Percentiles rank a stretch among this genome's conserved stretches.
Conservation (phyloP, 2,329 filamentous ascomycete genomes). For the Aspergillus fijiensis region DNA sequence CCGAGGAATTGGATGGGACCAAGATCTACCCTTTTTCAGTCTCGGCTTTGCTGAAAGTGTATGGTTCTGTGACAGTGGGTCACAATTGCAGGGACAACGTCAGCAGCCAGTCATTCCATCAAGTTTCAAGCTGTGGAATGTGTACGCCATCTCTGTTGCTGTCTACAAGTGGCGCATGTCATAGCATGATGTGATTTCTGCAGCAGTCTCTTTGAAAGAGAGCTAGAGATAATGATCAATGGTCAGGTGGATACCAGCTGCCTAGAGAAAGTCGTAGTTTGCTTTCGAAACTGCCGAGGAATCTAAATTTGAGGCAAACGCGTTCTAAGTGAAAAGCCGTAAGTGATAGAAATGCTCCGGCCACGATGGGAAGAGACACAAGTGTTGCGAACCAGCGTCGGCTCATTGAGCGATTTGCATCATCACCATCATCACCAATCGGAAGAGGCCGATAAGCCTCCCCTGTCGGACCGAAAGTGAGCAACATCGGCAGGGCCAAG, state of each 20-base stretch:
- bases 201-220: not conserved
- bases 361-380: not conserved
- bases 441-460: not conserved
- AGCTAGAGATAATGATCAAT: not conserved
- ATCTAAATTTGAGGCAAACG: not conserved
- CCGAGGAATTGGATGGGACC: conserved; percentile 18
- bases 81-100: conserved; percentile 4
- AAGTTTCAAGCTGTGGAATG: not conserved
- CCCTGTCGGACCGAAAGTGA: conserved; percentile 3
- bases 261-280: not conserved
- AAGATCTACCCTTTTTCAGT: conserved; percentile 14
- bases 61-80: conserved; percentile 4
- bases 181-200: not conserved
- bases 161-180: not conserved
- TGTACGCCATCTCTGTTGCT: not conserved
- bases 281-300: not conserved
- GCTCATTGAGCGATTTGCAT: conserved; percentile 1
- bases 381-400: not conserved
- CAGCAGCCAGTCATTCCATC: not conserved
- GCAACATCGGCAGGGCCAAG: conserved; percentile 1
- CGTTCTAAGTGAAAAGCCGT: not conserved
- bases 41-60: conserved; percentile 10
- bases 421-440: conserved; percentile 1
- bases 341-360: not conserved
- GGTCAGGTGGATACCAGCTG: not conserved